Base-by-base conservation (phyloP, 2,329 filamentous ascomycete genomes). In the Cercospora zeae-maydis region DNA sequence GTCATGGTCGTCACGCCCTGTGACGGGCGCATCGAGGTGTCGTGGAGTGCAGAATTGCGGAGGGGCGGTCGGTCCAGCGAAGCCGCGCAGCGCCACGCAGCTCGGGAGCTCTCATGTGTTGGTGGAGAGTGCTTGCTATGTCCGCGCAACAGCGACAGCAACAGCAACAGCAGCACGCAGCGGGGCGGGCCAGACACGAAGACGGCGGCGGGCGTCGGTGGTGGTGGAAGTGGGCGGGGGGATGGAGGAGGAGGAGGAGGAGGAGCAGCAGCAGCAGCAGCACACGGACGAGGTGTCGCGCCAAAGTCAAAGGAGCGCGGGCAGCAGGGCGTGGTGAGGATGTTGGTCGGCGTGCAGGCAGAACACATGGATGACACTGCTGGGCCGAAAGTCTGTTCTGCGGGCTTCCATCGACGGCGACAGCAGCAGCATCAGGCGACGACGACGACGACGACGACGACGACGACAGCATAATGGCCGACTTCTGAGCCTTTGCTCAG, bases 1-100 rank as follows among this genome's bases (percentile, higher is more conserved):
- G 63, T 65, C 59, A 63, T 64, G 59, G 66, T 62, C 52, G 56
- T 62, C 63, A 67, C 64, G 58, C 51, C 51, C 56, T 30, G 39
- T n/a, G 37, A n/a, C 24, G 53, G 21, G 33, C 27, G 42, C 42
- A 51, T n/a, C 8, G 39, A 24, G 39, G 8, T 11, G 39, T 21
- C 39, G 39, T 13, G 39, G 19, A 27, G 24, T 27, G 3, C 3
- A 27, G 24, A 16, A 21, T 16, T 16, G 19, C 19, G 39, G 16
- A 45, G 39, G 24, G 21, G 47, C 47, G 47, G 47, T 30, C 30
- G 24, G 27, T 14, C n/a, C 47, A 33, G 47, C 47, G 30, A 33
- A 52, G 47, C 24, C 30, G 30, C 47, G 47, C 47, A 52, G 47
- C 47, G 47, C 47, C 47, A 52, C 24, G 24, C 47, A 52, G 47